Evolutionary conservation across 164 flowering plant genomes (phyloP), one percentile per base, ranked within the genome.

Genomic region (Buxus sempervirens): DNA sequence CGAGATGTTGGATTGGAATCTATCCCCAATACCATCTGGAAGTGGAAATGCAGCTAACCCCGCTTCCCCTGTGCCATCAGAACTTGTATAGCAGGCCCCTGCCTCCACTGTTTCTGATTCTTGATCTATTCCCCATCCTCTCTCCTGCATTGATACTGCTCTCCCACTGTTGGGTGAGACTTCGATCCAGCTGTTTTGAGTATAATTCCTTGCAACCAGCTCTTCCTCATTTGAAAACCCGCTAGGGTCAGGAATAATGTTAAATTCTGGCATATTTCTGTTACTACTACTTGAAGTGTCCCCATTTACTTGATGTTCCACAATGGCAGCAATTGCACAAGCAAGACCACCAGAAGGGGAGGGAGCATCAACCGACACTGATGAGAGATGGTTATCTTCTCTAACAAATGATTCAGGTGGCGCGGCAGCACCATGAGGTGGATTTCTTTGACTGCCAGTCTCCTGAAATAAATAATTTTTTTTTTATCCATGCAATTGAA

Each of bases 321-420:
- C 97, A 15, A 94, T 83, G 38, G 97, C 85, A 56, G 98, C 95
- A 70, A 94, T 83, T 45, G 98, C 95, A 74, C 97, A 89, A 51
- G 98, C 98, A 66, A 90, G 90, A 49, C 96, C 96, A 61, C 92
- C 89, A 49, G 97, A 85, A 48, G 96, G 96, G 23, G 94, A 84
- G 28, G 97, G 79, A 62, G 95, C 70, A 23, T 70, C 81, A 19
- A 79, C 73, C 61, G 27, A 25, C 2, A 76, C 66, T 26, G 80
- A 75, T 64, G 83, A 68, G 42, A 67, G 72, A 71, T 73, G 71
- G 21, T 62, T 72, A 42, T 73, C 77, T 51, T 69, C 83, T 27
- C 63, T 25, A 23, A 54, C 62, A 70, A 78, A 73, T 19, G 76
- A 79, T 60, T 70, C 83, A 20, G 83, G 63, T 58, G 77, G 70